Percentiles rank a stretch among this genome's conserved stretches.
Conservation (phyloP, 257 asterid genomes). For the Linderniella brevidens region DNA sequence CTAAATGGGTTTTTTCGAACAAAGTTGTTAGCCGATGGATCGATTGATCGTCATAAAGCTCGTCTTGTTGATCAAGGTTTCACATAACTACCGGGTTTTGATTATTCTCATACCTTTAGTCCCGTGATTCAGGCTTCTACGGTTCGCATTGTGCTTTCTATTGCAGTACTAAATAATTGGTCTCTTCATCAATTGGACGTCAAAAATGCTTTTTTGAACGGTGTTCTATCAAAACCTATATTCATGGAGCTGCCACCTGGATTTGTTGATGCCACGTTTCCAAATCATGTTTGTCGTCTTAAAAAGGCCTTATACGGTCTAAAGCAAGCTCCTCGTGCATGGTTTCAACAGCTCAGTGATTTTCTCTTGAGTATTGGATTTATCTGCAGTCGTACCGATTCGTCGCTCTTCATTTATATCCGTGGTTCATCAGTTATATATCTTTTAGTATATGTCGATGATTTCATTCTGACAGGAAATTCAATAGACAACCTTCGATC, state of each 20-base stretch:
- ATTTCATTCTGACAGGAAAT: not conserved
- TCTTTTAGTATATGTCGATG: not conserved
- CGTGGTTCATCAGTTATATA: not conserved
- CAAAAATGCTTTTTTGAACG: not conserved
- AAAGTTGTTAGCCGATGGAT: not conserved
- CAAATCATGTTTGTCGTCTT: constrained; percentile 1
- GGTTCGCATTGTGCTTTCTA: not conserved
- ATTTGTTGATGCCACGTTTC: not conserved
- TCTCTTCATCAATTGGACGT: not conserved
- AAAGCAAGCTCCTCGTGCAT: constrained; percentile 5
- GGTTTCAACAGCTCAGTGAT: not conserved
- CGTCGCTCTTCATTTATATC: not conserved
- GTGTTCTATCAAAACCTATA: not conserved
- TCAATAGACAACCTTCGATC: not conserved
- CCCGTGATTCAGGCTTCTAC: not conserved
- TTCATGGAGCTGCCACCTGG: not conserved
- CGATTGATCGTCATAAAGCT: not conserved
- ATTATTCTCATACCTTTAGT: not conserved
- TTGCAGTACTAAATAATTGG: not conserved
- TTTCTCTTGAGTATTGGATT: not conserved
- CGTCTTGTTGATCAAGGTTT: not conserved
- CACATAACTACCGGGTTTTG: not conserved
- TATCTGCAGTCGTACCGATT: not conserved
- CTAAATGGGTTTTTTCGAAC: not conserved
- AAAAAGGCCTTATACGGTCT: constrained; percentile 5